Conservation (phyloP, 1,284 basidiomycete genomes). For the Trichosporon sp. region DNA sequence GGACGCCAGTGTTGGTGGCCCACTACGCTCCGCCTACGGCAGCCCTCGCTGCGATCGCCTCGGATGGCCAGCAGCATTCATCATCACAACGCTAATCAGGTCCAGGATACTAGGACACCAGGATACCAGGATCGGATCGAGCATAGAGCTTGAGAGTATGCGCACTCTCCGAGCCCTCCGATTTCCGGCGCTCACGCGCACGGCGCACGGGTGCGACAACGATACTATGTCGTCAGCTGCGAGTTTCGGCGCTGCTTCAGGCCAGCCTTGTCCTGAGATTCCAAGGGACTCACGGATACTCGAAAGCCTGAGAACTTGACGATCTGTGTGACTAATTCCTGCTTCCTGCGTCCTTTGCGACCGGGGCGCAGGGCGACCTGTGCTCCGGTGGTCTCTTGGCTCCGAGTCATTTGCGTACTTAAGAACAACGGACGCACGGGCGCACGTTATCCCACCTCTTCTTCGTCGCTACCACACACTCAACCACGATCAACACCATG, state of each 20-base stretch:
- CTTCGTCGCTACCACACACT: background rate
- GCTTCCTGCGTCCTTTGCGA: too few relatives aligned
- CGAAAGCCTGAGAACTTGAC: background rate
- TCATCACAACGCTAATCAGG: background rate
- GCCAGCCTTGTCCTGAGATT: background rate
- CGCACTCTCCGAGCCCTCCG: too few relatives aligned
- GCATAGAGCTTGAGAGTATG: too few relatives aligned
- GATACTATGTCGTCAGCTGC: background rate
- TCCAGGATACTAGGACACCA: too few relatives aligned
- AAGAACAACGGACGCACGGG: background rate
- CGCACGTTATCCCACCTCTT: background rate
- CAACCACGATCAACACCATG: background rate
- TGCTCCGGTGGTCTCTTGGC: background rate
- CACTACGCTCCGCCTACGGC: too few relatives aligned
- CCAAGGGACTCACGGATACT: background rate
- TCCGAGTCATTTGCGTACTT: background rate
- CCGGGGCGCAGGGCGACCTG: too few relatives aligned
- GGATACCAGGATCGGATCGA: too few relatives aligned
- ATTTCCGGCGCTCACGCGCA: too few relatives aligned
- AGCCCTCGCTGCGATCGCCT: too few relatives aligned
- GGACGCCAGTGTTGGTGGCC: too few relatives aligned
- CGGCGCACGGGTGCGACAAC: background rate
- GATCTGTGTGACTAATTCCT: background rate
- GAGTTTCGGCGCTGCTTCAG: background rate
- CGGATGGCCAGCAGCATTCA: background rate